These are phyloP conservation scores for Kwoniella mangroviensis DNA, from an alignment of 768 basidiomycete genomes.

Conservation along the genomic window DNA sequence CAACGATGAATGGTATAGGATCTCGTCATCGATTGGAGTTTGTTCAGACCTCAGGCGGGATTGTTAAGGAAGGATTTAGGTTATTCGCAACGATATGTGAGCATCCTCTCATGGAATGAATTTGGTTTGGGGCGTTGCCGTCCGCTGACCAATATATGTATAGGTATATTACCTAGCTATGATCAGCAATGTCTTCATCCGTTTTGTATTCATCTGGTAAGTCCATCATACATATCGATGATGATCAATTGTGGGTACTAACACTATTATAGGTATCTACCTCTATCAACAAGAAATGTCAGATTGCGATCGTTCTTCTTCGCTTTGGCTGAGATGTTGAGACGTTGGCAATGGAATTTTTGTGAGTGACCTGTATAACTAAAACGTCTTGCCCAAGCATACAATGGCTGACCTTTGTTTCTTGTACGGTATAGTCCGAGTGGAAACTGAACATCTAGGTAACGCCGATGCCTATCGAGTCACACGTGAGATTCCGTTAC, in stretches of 20 bases:
- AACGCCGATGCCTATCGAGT: constrained; percentile 88
- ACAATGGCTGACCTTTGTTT: constrained; percentile 19
- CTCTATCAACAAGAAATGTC: constrained; percentile 61
- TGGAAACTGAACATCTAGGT: constrained; percentile 90
- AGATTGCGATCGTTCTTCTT: constrained; percentile 70
- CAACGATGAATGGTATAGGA: constrained; percentile 72
- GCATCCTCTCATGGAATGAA: neutral
- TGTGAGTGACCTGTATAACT: constrained; percentile 62
- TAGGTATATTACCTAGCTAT: constrained; percentile 56
- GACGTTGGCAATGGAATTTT: constrained; percentile 91
- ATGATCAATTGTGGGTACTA: neutral
- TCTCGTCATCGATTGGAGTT: constrained; percentile 87
- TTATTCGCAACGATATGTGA: constrained; percentile 63
- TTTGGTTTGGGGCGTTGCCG: too few species aligned
- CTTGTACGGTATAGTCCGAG: constrained; percentile 63
- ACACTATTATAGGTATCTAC: constrained; percentile 64
- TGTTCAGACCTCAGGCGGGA: constrained; percentile 67
- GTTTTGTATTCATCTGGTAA: constrained; percentile 77
- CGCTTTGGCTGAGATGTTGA: constrained; percentile 73
- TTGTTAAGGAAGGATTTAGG: constrained; percentile 76
- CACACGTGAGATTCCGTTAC: constrained; percentile 81
- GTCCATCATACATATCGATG: neutral
- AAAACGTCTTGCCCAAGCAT: neutral
- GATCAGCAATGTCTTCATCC: constrained; percentile 72
- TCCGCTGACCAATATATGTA: neutral